These are phyloP conservation scores for Salix dunnii DNA, from an alignment of 345 rosid species.

Conservation along the genomic window DNA sequence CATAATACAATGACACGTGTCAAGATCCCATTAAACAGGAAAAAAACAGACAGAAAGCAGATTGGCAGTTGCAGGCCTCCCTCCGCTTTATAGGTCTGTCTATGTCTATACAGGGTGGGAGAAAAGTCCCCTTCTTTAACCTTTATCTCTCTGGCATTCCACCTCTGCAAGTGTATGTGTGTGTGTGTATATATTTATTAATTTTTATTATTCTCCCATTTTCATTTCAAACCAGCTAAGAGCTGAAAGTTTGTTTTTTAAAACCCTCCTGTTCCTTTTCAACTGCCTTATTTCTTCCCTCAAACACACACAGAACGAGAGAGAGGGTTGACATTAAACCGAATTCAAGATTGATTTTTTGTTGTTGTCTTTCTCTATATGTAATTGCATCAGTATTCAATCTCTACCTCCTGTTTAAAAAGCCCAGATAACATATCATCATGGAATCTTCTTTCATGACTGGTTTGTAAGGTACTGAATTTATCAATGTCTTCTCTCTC, in stretches of 20 bases:
- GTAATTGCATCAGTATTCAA: neutral
- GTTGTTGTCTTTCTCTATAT: conserved; percentile 5
- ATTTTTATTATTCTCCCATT: neutral
- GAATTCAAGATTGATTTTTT: neutral
- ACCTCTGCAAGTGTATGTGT: neutral
- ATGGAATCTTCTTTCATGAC: conserved; percentile 14
- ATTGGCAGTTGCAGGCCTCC: conserved; percentile 15
- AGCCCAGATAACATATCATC: conserved; percentile 14
- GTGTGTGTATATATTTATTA: neutral
- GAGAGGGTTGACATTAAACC: neutral
- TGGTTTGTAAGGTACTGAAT: conserved; percentile 27
- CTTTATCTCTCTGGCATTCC: conserved; percentile 11
- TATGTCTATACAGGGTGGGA: neutral
- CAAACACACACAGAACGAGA: neutral
- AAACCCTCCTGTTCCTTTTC: neutral
- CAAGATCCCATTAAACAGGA: neutral
- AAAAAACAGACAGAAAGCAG: conserved; percentile 13
- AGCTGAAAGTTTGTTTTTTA: neutral
- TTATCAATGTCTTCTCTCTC: neutral
- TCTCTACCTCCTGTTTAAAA: conserved; percentile 13
- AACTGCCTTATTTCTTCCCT: neutral
- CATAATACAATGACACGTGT: conserved; percentile 7
- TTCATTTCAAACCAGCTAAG: neutral
- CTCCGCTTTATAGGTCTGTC: neutral
- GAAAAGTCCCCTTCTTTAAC: neutral